phyloP scores from a whole-genome alignment of 2,329 filamentous ascomycete species.

The Aureobasidium namibiae region DNA sequence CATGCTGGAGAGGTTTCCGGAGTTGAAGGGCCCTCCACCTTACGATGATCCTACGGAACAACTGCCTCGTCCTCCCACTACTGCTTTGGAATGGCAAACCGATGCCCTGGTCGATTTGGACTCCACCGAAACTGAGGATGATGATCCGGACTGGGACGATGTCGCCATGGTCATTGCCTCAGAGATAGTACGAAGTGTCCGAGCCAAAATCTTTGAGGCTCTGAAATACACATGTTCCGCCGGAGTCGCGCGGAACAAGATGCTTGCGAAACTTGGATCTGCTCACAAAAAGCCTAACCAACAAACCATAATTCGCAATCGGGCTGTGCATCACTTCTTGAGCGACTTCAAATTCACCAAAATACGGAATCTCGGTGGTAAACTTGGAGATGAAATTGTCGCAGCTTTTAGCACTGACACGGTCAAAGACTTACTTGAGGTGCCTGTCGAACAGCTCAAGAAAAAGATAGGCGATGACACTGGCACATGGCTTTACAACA shows the following conservation, averaged over 20 bases:
- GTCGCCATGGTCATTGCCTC: constrained; percentile 77
- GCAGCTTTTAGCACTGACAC: constrained; percentile 73
- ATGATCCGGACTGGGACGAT: constrained; percentile 95
- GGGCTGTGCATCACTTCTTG: constrained; percentile 72
- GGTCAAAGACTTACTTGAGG: constrained; percentile 63
- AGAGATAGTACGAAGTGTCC: constrained; percentile 74
- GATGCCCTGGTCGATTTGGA: constrained; percentile 78
- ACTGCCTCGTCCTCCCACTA: constrained; percentile 64
- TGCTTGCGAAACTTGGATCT: constrained; percentile 88
- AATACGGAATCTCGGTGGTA: constrained; percentile 89
- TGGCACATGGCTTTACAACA: constrained; percentile 75
- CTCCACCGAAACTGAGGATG: constrained; percentile 60
- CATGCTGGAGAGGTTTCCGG: constrained; percentile 67
- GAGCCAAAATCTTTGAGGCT: constrained; percentile 57
- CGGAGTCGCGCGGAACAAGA: constrained; percentile 84
- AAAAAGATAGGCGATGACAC: constrained; percentile 74
- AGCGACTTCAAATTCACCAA: constrained; percentile 86
- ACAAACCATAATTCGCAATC: constrained; percentile 87
- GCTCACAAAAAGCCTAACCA: constrained; percentile 87
- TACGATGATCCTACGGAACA: constrained; percentile 64
- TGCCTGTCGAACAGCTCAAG: constrained; percentile 69
- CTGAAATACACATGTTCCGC: constrained; percentile 87
- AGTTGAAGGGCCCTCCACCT: constrained; percentile 58
- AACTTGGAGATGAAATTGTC: constrained; percentile 79
- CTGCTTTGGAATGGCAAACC: constrained; percentile 71